Conservation (phyloP, 1,284 basidiomycete species). For the Trichosporon ovoides region DNA sequence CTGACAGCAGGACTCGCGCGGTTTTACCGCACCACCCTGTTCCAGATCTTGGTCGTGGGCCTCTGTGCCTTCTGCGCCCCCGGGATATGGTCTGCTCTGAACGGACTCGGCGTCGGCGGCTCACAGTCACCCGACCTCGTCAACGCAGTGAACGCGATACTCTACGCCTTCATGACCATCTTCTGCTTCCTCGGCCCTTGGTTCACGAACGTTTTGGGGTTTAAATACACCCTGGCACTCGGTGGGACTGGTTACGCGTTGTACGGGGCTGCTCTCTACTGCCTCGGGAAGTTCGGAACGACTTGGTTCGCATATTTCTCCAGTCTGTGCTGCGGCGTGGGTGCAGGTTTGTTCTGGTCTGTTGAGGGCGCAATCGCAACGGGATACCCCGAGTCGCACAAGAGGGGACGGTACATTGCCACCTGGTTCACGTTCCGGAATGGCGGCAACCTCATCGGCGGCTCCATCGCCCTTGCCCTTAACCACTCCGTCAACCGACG, state of each 20-base stretch:
- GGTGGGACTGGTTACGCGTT: constrained; percentile 34
- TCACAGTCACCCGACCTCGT: constrained; percentile 35
- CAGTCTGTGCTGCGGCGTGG: constrained; percentile 30
- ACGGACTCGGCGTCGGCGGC: constrained; percentile 37
- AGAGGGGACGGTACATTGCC: constrained; percentile 24
- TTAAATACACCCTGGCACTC: constrained; percentile 35
- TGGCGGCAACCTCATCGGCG: constrained; percentile 33
- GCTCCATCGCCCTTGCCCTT: constrained; percentile 24
- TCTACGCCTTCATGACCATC: constrained; percentile 26
- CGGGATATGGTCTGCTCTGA: constrained; percentile 34
- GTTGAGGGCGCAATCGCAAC: constrained; percentile 12
- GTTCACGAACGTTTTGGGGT: constrained; percentile 20
- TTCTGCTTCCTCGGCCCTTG: constrained; percentile 12
- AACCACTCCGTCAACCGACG: constrained; percentile 18
- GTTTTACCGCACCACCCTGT: constrained; percentile 25
- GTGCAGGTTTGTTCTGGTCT: constrained; percentile 39
- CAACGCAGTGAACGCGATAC: constrained; percentile 33
- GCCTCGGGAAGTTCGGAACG: constrained; percentile 25
- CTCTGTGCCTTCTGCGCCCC: constrained; percentile 34
- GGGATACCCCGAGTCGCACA: constrained; percentile 13
- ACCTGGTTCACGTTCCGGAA: constrained; percentile 35
- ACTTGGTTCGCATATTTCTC: constrained; percentile 38
- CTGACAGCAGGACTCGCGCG: not conserved
- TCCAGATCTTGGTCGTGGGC: constrained; percentile 26
- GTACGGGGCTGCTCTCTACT: constrained; percentile 39